Percentiles rank a stretch among this genome's conserved stretches.
These are phyloP conservation scores for Solanum appendiculatum DNA, from an alignment of 257 asterid genomes.

Conservation along the genomic window DNA sequence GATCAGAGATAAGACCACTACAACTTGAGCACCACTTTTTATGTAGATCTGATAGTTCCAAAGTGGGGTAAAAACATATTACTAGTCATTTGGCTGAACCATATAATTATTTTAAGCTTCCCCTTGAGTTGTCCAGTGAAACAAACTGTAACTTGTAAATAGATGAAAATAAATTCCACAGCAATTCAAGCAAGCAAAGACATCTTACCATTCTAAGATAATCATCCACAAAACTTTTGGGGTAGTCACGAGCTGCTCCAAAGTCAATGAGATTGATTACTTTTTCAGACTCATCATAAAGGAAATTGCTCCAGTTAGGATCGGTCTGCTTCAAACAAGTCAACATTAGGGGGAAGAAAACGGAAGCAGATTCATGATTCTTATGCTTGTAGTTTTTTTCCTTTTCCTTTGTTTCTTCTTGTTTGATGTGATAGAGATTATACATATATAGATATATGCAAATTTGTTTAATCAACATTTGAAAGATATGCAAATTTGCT, in stretches of 20 bases:
- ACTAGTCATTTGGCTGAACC: neutral
- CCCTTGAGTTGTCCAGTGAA: neutral
- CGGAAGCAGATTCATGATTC: neutral
- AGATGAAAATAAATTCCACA: neutral
- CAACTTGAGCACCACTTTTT: neutral
- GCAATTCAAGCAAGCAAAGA: neutral
- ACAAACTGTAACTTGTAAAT: neutral
- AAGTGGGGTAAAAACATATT: neutral
- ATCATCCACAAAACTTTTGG: conserved; percentile 74
- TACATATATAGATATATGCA: neutral
- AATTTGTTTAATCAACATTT: neutral
- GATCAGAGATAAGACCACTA: neutral
- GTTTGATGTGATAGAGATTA: neutral
- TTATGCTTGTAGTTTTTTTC: neutral
- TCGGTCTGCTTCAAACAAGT: conserved; percentile 71
- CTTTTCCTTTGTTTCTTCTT: neutral
- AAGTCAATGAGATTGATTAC: conserved; percentile 86
- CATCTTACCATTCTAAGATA: conserved; percentile 74
- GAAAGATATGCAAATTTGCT: neutral
- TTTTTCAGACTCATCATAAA: conserved; percentile 49
- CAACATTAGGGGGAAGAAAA: neutral
- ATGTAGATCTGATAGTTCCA: neutral
- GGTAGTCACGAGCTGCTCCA: conserved; percentile 91
- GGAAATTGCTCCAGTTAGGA: conserved; percentile 98
- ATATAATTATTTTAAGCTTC: neutral